A percentile compares a stretch with the other conserved stretches of the same genome.
Conservation (phyloP, 208 protist genomes). For the Trypanosomatidae sp. region DNA sequence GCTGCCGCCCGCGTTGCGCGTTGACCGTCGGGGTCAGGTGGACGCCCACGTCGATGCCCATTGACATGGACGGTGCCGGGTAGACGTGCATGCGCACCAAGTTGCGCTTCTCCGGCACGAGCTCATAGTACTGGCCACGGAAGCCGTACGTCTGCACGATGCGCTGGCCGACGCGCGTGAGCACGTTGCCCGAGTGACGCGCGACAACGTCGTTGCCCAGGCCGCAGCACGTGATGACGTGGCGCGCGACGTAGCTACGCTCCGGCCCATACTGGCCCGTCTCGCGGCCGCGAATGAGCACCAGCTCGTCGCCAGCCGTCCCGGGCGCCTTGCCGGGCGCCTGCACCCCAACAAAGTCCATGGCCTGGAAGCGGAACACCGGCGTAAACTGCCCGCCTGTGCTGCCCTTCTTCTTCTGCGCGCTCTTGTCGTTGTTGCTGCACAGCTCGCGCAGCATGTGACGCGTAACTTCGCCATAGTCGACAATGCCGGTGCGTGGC, state of each 20-base stretch:
- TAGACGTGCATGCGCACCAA: conserved; percentile 70
- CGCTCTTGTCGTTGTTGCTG: conserved; percentile 9
- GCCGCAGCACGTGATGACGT: conserved; percentile 81
- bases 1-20: conserved; percentile 41
- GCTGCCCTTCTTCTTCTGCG: too few species aligned
- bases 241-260: conserved; percentile 43
- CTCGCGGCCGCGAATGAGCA: conserved; percentile 72
- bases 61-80: conserved; percentile 34
- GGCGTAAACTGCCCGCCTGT: conserved; percentile 19
- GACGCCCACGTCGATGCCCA: conserved; percentile 61
- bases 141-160: conserved; percentile 66
- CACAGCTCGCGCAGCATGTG: conserved; percentile 54
- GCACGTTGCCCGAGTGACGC: conserved; percentile 24
- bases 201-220: conserved; percentile 67
- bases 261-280: conserved; percentile 49
- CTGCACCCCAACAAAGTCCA: conserved; percentile 64
- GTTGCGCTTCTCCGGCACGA: conserved; percentile 30
- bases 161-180: conserved; percentile 30
- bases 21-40: conserved; percentile 81
- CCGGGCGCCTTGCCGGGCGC: conserved; percentile 6
- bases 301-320: conserved; percentile 19
- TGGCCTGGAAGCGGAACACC: conserved; percentile 52
- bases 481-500: conserved; percentile 73
- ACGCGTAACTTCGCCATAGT: conserved; percentile 67
- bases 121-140: conserved; percentile 71